A percentile compares a stretch with the other conserved stretches of the same genome.
Conservation (phyloP, 2,329 filamentous ascomycete species). For the Neobulgaria alba region DNA sequence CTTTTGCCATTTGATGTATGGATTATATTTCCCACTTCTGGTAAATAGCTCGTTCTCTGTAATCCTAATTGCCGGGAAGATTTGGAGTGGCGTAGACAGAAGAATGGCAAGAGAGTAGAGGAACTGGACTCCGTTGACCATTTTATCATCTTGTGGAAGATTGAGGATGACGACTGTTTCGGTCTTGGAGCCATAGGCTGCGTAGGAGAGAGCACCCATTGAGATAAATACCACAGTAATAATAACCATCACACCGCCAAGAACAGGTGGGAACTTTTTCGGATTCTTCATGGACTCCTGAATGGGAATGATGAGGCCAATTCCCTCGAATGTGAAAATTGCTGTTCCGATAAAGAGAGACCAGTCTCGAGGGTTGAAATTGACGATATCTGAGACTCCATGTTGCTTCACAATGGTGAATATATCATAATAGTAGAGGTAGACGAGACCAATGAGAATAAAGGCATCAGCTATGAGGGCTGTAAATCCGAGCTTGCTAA, state of each 20-base stretch:
- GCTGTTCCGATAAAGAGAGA: constrained; percentile 97
- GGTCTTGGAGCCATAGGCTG: constrained; percentile 88
- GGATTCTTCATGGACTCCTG: constrained; percentile 95
- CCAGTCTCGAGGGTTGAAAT: constrained; percentile 90
- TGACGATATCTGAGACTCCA: constrained; percentile 75
- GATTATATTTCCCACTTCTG: constrained; percentile 92
- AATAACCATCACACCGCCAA: constrained; percentile 87
- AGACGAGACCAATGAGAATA: constrained; percentile 84
- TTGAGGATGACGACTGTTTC: constrained; percentile 96
- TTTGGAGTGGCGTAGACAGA: constrained; percentile 87
- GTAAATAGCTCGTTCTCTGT: constrained; percentile 92
- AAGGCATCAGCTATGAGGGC: constrained; percentile 90
- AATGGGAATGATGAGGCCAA: constrained; percentile 95
- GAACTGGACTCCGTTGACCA: constrained; percentile 94
- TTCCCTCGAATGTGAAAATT: constrained; percentile 97
- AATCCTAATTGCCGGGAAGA: constrained; percentile 96
- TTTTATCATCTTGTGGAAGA: constrained; percentile 86
- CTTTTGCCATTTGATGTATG: constrained; percentile 99
- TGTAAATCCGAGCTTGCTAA: constrained; percentile 93
- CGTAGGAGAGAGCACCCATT: constrained; percentile 90
- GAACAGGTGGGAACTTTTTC: constrained; percentile 79
- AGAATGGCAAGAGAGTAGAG: constrained; percentile 97
- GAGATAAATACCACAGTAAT: constrained; percentile 86
- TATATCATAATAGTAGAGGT: constrained; percentile 93
- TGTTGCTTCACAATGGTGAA: constrained; percentile 65